A percentile compares a stretch with the other conserved stretches of the same genome.
These are phyloP conservation scores for Lizonia empirigonia DNA, from an alignment of 2,329 filamentous ascomycete genomes.

Conservation along the genomic window DNA sequence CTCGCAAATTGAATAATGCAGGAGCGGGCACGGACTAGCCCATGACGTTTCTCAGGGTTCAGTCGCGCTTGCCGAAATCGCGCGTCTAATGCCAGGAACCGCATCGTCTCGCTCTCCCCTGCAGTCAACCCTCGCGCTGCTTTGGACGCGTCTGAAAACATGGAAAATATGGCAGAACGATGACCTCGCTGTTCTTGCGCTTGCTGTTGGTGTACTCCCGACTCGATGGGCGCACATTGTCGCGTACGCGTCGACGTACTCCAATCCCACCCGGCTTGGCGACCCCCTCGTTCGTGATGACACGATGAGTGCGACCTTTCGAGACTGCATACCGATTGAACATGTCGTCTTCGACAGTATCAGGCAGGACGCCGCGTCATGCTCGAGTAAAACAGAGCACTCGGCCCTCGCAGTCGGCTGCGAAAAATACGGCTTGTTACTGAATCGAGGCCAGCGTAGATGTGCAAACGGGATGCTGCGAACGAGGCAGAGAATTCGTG, in stretches of 20 bases:
- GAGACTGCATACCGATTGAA: not conserved
- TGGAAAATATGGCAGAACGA: not conserved
- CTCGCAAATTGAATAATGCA: constrained; percentile 20
- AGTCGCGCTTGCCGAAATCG: constrained; percentile 18
- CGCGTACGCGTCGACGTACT: constrained; percentile 9
- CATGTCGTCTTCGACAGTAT: not conserved
- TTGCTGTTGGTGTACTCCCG: not conserved
- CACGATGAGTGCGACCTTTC: not conserved
- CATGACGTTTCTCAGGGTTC: constrained; percentile 22
- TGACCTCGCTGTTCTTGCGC: not conserved
- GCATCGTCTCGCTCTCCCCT: constrained; percentile 2
- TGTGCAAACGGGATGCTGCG: not conserved
- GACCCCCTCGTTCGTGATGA: constrained; percentile 1
- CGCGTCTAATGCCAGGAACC: constrained; percentile 17
- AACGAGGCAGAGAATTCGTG: not conserved
- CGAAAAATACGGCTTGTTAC: no score
- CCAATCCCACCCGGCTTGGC: constrained; percentile 11
- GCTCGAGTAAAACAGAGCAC: not conserved
- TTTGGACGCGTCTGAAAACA: not conserved
- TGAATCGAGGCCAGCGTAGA: not conserved
- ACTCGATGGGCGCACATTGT: constrained; percentile 3
- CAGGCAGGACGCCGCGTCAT: not conserved
- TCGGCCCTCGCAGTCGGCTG: not conserved
- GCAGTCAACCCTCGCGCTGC: not conserved
- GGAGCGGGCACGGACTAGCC: constrained; percentile 15